Base-by-base conservation (phyloP, 768 basidiomycete genomes). In the Hygrocybe coccinea region DNA sequence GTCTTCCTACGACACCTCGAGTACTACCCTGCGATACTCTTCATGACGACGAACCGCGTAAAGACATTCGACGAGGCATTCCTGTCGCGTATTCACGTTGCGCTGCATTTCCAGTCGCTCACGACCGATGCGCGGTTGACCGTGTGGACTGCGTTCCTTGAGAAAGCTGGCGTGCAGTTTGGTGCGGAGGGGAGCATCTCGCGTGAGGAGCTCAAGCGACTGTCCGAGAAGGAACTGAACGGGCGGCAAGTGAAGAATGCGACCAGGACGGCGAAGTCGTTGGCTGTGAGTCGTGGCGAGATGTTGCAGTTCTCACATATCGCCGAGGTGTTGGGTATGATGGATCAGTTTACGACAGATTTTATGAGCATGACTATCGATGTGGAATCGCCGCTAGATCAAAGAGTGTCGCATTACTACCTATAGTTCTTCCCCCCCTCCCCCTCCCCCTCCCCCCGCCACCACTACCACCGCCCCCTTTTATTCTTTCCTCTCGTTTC, bases 201-300 rank as follows among this genome's bases (percentile, higher is more conserved):
- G 1, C 59, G 61, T 1, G 76, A 73, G 17, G 69, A 84, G 56
- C 71, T 83, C 37, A 66, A 64, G 36, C 64, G 70, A 47, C 70
- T 86, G 7, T 78, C 80, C 3, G 70, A 69, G 63, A 72, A 78
- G 58, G 72, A 78, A 35, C 72, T 86, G 55, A 86, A 86, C 61
- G 84, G 84, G 9, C 63, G 83, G 37, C 82, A 85, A 69, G 84
- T 86, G 63, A 87, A 85, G 78, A 86, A 87, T 58, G 82, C 81
- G 6, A 80, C 80, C n/a, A 72, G 80, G 56, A 86, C 82, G 2
- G 84, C 84, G 17, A 76, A 78, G 51, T 80, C 81, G 47, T 70
- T 86, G 22, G 83, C 84, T 15, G 53, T 71, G 4, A 80, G 76
- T 1, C 66, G 76, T 17, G 71, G 74, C 35, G 75, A 81, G 66